phyloP scores from a whole-genome alignment of 176 grass and related monocot genomes.

The Thinopyrum elongatum region DNA sequence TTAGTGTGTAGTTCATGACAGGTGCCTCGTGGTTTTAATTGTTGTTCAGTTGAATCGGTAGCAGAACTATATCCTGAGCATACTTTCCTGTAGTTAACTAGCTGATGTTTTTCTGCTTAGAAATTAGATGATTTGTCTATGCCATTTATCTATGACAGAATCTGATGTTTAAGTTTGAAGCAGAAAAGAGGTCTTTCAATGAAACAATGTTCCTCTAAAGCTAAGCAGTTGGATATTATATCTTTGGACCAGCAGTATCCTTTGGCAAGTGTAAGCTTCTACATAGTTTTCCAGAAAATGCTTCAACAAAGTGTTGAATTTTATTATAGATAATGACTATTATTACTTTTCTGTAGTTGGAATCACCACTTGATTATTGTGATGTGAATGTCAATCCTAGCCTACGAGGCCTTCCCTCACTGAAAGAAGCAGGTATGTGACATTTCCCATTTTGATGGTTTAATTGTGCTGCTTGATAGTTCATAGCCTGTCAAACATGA shows the following conservation, averaged over 20 bases:
- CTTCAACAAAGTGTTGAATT: background rate
- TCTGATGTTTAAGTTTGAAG: constrained; percentile 19
- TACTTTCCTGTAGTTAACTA: constrained; percentile 3
- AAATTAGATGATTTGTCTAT: background rate
- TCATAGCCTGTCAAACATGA: constrained; percentile 2
- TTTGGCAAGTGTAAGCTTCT: constrained; percentile 44
- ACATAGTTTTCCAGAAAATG: constrained; percentile 25
- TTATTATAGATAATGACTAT: constrained; percentile 15
- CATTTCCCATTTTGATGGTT: constrained; percentile 17
- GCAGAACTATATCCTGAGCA: constrained; percentile 8
- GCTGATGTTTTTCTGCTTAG: too few species aligned
- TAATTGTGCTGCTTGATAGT: constrained; percentile 2
- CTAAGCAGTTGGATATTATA: constrained; percentile 21
- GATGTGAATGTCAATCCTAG: constrained; percentile 19
- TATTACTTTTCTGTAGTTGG: constrained; percentile 40
- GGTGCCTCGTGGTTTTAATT: background rate
- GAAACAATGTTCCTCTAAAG: constrained; percentile 34
- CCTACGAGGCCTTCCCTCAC: constrained; percentile 19
- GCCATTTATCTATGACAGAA: background rate
- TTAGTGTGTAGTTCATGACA: background rate
- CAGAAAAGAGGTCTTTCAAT: constrained; percentile 48
- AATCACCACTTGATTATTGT: constrained; percentile 21
- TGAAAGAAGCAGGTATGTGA: constrained; percentile 36
- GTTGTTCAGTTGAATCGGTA: constrained; percentile 18
- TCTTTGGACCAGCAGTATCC: constrained; percentile 33